Evolutionary conservation across 2,329 filamentous ascomycete genomes (phyloP).

Genomic region (Exophiala lecanii-corni): DNA sequence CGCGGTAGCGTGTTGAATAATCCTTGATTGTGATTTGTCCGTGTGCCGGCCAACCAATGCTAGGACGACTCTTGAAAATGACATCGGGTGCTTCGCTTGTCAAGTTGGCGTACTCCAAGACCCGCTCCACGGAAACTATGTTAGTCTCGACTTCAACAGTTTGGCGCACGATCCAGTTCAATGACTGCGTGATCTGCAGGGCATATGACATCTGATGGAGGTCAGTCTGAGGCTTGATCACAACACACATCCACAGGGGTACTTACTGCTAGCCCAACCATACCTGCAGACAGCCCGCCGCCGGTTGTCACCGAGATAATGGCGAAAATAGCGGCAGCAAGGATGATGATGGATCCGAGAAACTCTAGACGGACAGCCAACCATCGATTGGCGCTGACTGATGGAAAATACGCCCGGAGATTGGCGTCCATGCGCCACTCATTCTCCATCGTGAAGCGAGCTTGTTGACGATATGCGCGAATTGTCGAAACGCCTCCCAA

Average conservation of each 20-base stretch:
- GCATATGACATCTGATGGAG: slow-evolving; percentile 75
- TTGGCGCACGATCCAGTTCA: slow-evolving; percentile 99
- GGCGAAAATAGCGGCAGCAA: slow-evolving; percentile 75
- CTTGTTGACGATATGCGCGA: slow-evolving; percentile 84
- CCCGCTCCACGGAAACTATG: slow-evolving; percentile 95
- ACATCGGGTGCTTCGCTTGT: slow-evolving; percentile 94
- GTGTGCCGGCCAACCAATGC: slow-evolving; percentile 84
- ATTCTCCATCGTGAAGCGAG: slow-evolving; percentile 84
- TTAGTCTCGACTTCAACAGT: slow-evolving; percentile 99
- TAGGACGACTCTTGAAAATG: slow-evolving; percentile 77
- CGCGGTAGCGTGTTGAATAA: slow-evolving; percentile 89
- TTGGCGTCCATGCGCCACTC: slow-evolving; percentile 97
- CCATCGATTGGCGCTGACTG: slow-evolving; percentile 91
- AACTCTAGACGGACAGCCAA: slow-evolving; percentile 92
- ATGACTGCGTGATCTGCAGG: slow-evolving; percentile 89
- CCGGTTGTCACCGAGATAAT: slow-evolving; percentile 72
- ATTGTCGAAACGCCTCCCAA: slow-evolving; percentile 92
- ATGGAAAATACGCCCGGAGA: slow-evolving; percentile 89
- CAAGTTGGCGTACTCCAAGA: slow-evolving; percentile 87
- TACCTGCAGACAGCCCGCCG: slow-evolving; percentile 61
- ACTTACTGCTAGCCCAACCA: slow-evolving; percentile 69
- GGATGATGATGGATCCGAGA: slow-evolving; percentile 88
- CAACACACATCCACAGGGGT: background rate
- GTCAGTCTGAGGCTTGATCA: slow-evolving; percentile 5
- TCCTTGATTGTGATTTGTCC: slow-evolving; percentile 87